Percentiles rank a stretch among this genome's conserved stretches.
Conservation (phyloP, 306 rosid species). For the Amphicarpaea edgeworthii region DNA sequence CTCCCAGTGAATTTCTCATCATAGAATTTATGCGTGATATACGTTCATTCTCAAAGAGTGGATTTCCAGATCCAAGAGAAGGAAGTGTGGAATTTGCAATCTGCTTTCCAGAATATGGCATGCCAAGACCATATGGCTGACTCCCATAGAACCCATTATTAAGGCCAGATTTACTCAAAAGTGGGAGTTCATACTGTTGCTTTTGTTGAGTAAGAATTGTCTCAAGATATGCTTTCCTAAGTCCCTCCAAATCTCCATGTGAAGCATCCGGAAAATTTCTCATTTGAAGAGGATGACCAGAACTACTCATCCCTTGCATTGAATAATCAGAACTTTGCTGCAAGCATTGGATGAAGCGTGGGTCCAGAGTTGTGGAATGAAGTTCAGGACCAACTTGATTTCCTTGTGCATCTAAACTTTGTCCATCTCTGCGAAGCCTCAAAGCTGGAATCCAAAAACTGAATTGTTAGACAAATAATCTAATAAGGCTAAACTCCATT, state of each 20-base stretch:
- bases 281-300: slow-evolving; percentile 60
- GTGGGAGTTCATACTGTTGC: slow-evolving; percentile 80
- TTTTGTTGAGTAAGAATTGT: slow-evolving; percentile 75
- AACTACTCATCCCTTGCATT: slow-evolving; percentile 56
- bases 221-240: slow-evolving; percentile 80
- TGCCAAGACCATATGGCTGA: slow-evolving; percentile 71
- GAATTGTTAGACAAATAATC: slow-evolving; percentile 33
- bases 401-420: slow-evolving; percentile 52
- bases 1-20: slow-evolving; percentile 77
- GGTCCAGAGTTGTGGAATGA: slow-evolving; percentile 63
- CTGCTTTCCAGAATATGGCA: slow-evolving; percentile 70
- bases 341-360: slow-evolving; percentile 57
- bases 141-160: slow-evolving; percentile 64
- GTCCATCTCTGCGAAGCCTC: slow-evolving; percentile 55
- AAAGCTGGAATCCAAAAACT: slow-evolving; percentile 51
- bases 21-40: slow-evolving; percentile 59
- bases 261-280: slow-evolving; percentile 65
- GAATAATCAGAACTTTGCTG: slow-evolving; percentile 72
- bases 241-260: slow-evolving; percentile 71
- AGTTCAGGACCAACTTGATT: slow-evolving; percentile 58
- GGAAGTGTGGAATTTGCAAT: slow-evolving; percentile 59
- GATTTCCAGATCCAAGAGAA: slow-evolving; percentile 68
- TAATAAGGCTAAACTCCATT: slow-evolving; percentile 5
- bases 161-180: slow-evolving; percentile 68
- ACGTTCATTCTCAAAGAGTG: slow-evolving; percentile 72